phyloP scores from a whole-genome alignment of 2,329 filamentous ascomycete species.

The Penicillium sp. region DNA sequence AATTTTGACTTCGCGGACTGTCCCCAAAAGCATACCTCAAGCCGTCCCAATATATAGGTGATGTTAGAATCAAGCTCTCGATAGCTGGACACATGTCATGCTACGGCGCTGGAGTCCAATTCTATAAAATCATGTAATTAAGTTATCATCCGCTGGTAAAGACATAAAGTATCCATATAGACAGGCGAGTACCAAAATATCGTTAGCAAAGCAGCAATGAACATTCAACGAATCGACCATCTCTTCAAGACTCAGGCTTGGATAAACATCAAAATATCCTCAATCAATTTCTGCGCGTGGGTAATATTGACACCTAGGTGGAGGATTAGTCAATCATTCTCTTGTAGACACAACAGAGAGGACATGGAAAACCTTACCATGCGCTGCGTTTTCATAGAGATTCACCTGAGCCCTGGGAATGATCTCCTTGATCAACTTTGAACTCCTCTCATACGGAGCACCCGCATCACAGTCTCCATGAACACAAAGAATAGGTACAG shows the following conservation, averaged over 20 bases:
- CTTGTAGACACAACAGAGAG: background rate
- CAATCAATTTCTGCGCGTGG: conserved; percentile 9
- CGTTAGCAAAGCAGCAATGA: background rate
- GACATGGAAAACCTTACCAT: conserved; percentile 22
- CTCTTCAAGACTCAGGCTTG: background rate
- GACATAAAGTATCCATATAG: background rate
- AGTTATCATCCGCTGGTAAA: background rate
- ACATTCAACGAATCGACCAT: background rate
- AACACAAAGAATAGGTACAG: conserved; percentile 20
- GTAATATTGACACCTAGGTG: conserved; percentile 2
- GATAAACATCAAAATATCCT: conserved; percentile 22
- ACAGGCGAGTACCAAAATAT: background rate
- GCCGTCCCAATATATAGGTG: too few species aligned
- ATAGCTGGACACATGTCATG: too few species aligned
- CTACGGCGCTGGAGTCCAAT: too few species aligned
- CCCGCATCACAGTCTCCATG: conserved; percentile 32
- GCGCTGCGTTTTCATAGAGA: conserved; percentile 30
- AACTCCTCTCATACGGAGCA: conserved; percentile 25
- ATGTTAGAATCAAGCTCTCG: too few species aligned
- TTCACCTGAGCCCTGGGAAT: conserved; percentile 26
- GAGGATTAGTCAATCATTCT: background rate
- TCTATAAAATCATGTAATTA: too few species aligned
- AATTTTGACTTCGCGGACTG: background rate
- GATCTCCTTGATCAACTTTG: conserved; percentile 25
- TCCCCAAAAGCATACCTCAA: too few species aligned